phyloP scores from a whole-genome alignment of 768 basidiomycete genomes.

The Rhodosporidiobolus sp. region DNA sequence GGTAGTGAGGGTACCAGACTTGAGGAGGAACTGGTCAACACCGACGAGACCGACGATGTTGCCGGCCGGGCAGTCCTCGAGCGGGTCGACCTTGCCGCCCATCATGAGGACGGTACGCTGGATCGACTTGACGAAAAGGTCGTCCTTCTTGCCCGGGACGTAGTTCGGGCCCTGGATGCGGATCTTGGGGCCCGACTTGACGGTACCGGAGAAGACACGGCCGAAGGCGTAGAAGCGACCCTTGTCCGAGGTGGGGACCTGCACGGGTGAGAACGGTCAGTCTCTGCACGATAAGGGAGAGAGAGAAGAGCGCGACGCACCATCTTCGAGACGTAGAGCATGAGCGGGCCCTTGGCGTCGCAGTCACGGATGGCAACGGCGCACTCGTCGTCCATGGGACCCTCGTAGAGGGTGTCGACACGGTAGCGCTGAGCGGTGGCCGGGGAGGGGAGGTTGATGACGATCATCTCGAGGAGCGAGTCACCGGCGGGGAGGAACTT shows the following conservation, averaged over 20 bases:
- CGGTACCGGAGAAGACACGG: conserved; percentile 98
- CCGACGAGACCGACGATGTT: conserved; percentile 99
- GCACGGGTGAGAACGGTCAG: no score
- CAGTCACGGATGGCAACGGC: conserved; percentile 98
- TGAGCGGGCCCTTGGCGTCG: conserved; percentile 91
- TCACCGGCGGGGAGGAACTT: conserved; percentile 99
- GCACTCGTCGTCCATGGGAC: conserved; percentile 99
- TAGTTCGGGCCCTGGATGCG: conserved; percentile 99
- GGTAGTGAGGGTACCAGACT: conserved; percentile 95
- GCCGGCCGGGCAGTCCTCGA: conserved; percentile 97
- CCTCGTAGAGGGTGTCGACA: conserved; percentile 99
- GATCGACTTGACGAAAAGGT: conserved; percentile 94
- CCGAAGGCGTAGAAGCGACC: conserved; percentile 99
- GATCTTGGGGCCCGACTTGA: conserved; percentile 94
- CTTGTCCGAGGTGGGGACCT: conserved; percentile 88
- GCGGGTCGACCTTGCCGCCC: conserved; percentile 97
- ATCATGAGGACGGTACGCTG: conserved; percentile 99
- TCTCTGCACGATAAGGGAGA: background rate
- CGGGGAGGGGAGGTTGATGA: conserved; percentile 97
- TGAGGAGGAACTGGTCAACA: conserved; percentile 99
- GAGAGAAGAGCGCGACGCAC: conserved; percentile 51
- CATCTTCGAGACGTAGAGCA: conserved; percentile 99
- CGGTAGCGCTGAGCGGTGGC: conserved; percentile 96
- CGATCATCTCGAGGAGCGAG: conserved; percentile 98
- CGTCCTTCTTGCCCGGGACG: conserved; percentile 96